These are phyloP conservation scores for Linnemannia elongata DNA, from an alignment of 192 early-diverging fungal species.

Conservation along the genomic window DNA sequence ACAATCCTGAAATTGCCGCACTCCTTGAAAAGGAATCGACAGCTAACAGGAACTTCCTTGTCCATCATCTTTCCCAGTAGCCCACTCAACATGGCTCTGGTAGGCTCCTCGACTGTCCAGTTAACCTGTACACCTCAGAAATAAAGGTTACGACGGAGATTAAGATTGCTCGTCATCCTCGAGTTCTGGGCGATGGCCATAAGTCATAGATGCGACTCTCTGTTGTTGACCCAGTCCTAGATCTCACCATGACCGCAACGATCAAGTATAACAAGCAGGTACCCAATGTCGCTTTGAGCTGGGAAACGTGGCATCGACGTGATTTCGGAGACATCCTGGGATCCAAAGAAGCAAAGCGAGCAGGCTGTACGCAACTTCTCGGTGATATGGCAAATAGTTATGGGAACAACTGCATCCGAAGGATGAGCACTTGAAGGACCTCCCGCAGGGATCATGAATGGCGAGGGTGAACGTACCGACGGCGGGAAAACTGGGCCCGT, in stretches of 20 bases:
- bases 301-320: conserved; percentile 45
- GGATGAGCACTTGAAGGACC: background rate
- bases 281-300: conserved; percentile 23
- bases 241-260: conserved; percentile 19
- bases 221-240: conserved; percentile 28
- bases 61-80: background rate
- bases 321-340: background rate
- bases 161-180: background rate
- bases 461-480: background rate
- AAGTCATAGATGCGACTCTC: background rate
- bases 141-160: conserved; percentile 5
- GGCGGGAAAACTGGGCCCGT: conserved; percentile 25
- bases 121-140: conserved; percentile 45
- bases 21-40: background rate
- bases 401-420: background rate
- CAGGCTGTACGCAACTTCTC: background rate
- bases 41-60: background rate
- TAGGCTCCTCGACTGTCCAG: conserved; percentile 24
- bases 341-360: conserved; percentile 7
- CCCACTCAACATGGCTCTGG: background rate
- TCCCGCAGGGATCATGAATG: background rate
- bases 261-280: conserved; percentile 27
- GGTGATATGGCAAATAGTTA: background rate
- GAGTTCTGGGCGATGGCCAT: background rate
- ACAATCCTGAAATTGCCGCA: conserved; percentile 28